phyloP scores from a whole-genome alignment of 108 stramenopile genomes.

The Bacterosira constricta region DNA sequence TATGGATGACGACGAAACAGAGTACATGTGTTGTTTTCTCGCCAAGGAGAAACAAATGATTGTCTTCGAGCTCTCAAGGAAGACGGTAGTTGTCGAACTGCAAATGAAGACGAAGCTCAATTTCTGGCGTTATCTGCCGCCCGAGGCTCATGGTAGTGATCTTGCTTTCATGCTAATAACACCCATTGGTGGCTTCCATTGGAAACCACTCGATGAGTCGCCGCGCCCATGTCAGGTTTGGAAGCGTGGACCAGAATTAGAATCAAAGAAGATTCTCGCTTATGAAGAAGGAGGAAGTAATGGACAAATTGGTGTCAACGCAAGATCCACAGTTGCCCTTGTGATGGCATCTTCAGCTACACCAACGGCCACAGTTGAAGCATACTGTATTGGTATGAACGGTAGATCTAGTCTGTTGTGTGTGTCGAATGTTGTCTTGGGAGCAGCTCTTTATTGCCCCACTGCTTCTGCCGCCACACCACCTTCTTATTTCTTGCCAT shows the following conservation, averaged over 20 bases:
- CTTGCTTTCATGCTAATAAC: conserved; percentile 86
- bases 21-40: conserved; percentile 89
- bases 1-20: conserved; percentile 74
- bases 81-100: conserved; percentile 84
- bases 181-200: conserved; percentile 89
- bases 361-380: conserved; percentile 64
- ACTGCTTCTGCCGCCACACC: conserved; percentile 15
- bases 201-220: conserved; percentile 86
- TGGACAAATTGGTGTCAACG: conserved; percentile 66
- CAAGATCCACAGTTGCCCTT: conserved; percentile 77
- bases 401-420: conserved; percentile 67
- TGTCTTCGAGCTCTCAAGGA: conserved; percentile 76
- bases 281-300: conserved; percentile 92
- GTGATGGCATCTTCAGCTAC: conserved; percentile 63
- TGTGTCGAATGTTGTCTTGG: conserved; percentile 70
- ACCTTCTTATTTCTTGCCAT: conserved; percentile 67
- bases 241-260: conserved; percentile 80
- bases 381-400: conserved; percentile 78
- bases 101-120: conserved; percentile 95
- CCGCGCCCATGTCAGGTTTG: conserved; percentile 86
- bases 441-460: conserved; percentile 74
- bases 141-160: conserved; percentile 76
- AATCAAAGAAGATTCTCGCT: conserved; percentile 83
- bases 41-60: conserved; percentile 89
- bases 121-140: conserved; percentile 88